Base-by-base conservation (phyloP, 2,329 filamentous ascomycete genomes). In the Hypoxylon sp. region DNA sequence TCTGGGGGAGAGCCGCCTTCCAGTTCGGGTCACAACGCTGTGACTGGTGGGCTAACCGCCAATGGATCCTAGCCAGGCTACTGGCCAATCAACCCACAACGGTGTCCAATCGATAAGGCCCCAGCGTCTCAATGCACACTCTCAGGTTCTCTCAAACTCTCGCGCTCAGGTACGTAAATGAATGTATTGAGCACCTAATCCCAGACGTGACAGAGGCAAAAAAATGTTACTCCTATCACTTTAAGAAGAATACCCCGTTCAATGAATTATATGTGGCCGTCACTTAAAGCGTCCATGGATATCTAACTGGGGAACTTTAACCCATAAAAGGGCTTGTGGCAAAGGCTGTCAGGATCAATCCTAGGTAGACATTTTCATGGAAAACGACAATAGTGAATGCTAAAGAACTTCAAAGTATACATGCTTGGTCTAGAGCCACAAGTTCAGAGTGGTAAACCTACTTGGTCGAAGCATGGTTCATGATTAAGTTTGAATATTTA, bases 11-110 rank as follows among this genome's bases (percentile, higher is more conserved):
- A 65, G 52, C 56, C 56, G 56, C 63, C 57, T 52, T 54, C 33
- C 36, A 54, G 22, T 36, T 33, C 45, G 51, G 56, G 52, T 67
- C 61, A 67, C 64, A 55, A 33, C 44, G 26, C 24, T 63, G 40
- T 69, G 49, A 69, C 54, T 69, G 67, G 67, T 65, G 46, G 61
- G 45, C 61, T 69, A 69, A 65, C 64, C 67, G 66, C 66, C 60
- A 58, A 64, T 54, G 50, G 33, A 14, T 56, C 65, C 38, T 54
- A 48, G 55, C 28, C 52, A 51, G 44, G 33, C 40, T n/a, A n/a
- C n/a, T n/a, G n/a, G n/a, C n/a, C n/a, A n/a, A n/a, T n/a, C n/a
- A 49, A 52, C 48, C 16, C 33, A 18, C 38, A 44, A 45, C 7
- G 16, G 18, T 28, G 6, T 50, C 50, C n/a, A 54, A 53, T 54